Base-by-base conservation (phyloP, 2,329 filamentous ascomycete species). In the Xylaria sp. region DNA sequence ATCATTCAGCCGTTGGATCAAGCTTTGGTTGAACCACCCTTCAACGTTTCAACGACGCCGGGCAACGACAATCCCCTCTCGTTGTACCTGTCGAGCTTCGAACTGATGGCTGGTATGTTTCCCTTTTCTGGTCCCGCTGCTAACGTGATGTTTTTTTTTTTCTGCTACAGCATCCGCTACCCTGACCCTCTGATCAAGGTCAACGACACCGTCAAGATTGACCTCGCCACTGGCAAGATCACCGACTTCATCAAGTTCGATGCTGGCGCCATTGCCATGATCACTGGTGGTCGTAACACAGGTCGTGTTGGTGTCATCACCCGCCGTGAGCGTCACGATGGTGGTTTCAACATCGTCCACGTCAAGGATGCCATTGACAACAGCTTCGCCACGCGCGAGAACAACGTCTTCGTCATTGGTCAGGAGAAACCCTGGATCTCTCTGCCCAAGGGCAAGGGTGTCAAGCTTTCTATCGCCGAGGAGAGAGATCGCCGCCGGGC, bases 1-100 rank as follows among this genome's bases (percentile, higher is more conserved):
- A 94, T 98, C 94, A 96, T 94, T 98, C 95, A 98, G 95, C 91
- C 95, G 95, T 98, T 98, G 95, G 94, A 95, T 93, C 94, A 97
- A 96, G 93, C 89, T 97, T 96, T 97, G 94, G 94, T 88, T 82
- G 86, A 88, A 87, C 84, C 77, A 79, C 77, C 76, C 76, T 77
- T 75, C 71, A 68, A 71, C 77, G 76, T 76, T 61, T 56, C 66
- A 51, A 57, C 41, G 28, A 57, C 52, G 28, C 34, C 57, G 44
- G 44, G 61, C 44, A 52, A 57, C 37, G 50, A 59, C 34, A 51
- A n/a, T 18, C 20, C 39, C 50, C 60, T 28, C 28, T 28, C 63
- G 58, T 73, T 79, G 73, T 75, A 68, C 77, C 50, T 75, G 78
- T 78, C 78, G 77, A 81, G 81, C 80, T 80, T 79, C 73, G 78